These are phyloP conservation scores for Neonectria magnoliae DNA, from an alignment of 2,329 filamentous ascomycete species.

Conservation along the genomic window DNA sequence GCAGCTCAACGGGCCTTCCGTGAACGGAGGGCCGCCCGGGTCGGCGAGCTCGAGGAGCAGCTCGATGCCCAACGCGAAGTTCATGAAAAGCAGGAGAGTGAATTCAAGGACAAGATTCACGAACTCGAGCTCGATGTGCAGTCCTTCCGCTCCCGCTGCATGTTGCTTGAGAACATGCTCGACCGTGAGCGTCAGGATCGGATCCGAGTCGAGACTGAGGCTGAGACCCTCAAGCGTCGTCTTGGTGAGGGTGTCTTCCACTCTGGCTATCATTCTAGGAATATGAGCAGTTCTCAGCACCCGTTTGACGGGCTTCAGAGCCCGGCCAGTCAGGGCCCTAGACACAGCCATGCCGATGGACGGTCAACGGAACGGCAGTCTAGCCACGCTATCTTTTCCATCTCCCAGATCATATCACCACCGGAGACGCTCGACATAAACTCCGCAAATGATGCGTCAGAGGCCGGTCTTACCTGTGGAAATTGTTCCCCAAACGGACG, in stretches of 20 bases:
- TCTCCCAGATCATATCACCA: slow-evolving; percentile 67
- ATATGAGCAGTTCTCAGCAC: slow-evolving; percentile 41
- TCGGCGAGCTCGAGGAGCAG: slow-evolving; percentile 78
- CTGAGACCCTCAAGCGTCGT: slow-evolving; percentile 48
- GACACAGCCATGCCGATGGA: slow-evolving; percentile 43
- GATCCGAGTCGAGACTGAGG: slow-evolving; percentile 54
- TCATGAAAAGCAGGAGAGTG: slow-evolving; percentile 66
- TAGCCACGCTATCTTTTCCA: slow-evolving; percentile 60
- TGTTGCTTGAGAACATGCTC: slow-evolving; percentile 71
- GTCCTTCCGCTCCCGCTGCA: slow-evolving; percentile 70
- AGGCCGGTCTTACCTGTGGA: slow-evolving; percentile 61
- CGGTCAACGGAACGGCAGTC: slow-evolving; percentile 43
- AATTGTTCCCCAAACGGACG: slow-evolving; percentile 62
- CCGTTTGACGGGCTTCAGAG: slow-evolving; percentile 43
- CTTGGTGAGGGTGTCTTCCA: slow-evolving; percentile 43
- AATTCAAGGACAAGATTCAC: slow-evolving; percentile 65
- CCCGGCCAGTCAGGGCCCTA: slow-evolving; percentile 39
- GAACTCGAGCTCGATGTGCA: slow-evolving; percentile 73
- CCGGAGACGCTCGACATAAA: slow-evolving; percentile 54
- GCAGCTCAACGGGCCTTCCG: slow-evolving; percentile 91
- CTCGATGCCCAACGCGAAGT: slow-evolving; percentile 69
- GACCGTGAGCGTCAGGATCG: slow-evolving; percentile 65
- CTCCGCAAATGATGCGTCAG: slow-evolving; percentile 41
- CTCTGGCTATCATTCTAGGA: slow-evolving; percentile 41
- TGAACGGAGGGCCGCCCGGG: slow-evolving; percentile 84